Base-by-base conservation (phyloP, 331 rosid genomes). In the Quercus lobata region DNA sequence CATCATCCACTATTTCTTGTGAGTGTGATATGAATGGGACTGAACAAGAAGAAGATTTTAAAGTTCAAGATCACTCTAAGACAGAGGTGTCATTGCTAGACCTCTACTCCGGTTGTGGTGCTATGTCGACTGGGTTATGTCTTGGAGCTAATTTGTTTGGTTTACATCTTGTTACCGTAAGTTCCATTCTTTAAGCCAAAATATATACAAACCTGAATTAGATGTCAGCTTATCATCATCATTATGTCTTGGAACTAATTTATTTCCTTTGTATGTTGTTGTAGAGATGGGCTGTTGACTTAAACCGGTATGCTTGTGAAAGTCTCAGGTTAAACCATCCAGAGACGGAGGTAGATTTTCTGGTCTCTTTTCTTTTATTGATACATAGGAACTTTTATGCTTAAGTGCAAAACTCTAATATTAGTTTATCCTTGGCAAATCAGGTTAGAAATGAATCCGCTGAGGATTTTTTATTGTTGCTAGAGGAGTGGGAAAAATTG, bases 51-150 rank as follows among this genome's bases (percentile, higher is more conserved):
- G 81, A 69, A 34, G 82, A 16, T 22, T 37, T 22, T 57, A 57
- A 68, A 19, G 57, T 46, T 41, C 72, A 80, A 44, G 82, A 30
- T 52, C 34, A 79, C 63, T 53, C 65, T 32, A 83, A 85, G 69
- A 78, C 84, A 3, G 92, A 93, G 66, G 32, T 87, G n/a, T 71
- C 73, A n/a, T 58, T 91, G 7, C 79, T 94, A 30, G 98, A 94
- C 84, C 87, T 94, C 30, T 94, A 89, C 76, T 79, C 90, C 25
- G 98, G 97, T 49, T 94, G 98, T 84, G 98, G 98, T 41, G 98
- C 93, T 27, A 94, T 92, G 98, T 94, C 97, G 30, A 92, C 97
- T 81, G 98, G 98, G 57, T 84, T 94, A 87, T 84, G 93, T 72
- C 90, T 87, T 11, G 98, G 98, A 76, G 93, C 91, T 73, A 82